phyloP scores from a whole-genome alignment of 192 early-diverging fungal genomes.

The Entomortierella parvispora region DNA sequence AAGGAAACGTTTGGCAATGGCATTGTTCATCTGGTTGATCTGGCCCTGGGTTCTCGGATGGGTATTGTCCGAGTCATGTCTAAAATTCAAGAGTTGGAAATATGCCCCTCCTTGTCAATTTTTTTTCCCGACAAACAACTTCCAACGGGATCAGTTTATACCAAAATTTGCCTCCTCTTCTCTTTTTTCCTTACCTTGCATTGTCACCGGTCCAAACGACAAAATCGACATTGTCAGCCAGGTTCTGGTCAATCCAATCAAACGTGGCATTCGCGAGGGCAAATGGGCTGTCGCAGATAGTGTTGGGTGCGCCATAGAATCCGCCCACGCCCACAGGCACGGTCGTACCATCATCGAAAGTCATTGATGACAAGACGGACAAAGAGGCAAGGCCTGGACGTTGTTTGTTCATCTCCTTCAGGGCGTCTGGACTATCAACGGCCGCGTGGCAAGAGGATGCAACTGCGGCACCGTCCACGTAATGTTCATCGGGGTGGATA shows the following conservation, averaged over 20 bases:
- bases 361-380: background rate
- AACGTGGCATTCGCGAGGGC: conserved; percentile 64
- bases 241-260: conserved; percentile 57
- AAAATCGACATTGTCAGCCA: conserved; percentile 67
- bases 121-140: no score
- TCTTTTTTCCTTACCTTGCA: conserved; percentile 55
- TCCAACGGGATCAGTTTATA: no score
- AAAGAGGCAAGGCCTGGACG: background rate
- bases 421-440: background rate
- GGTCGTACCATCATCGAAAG: conserved; percentile 23
- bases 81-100: conserved; percentile 3
- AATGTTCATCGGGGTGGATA: conserved; percentile 67
- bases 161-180: background rate
- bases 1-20: conserved; percentile 51
- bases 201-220: conserved; percentile 80
- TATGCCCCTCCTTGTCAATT: no score
- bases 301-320: conserved; percentile 61
- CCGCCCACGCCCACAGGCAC: conserved; percentile 42
- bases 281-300: conserved; percentile 71
- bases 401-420: background rate
- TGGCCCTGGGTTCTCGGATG: conserved; percentile 63
- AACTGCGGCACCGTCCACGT: conserved; percentile 59
- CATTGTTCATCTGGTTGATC: conserved; percentile 61
- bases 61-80: conserved; percentile 72
- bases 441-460: conserved; percentile 67